Percentiles rank a stretch among this genome's conserved stretches.
Conservation (phyloP, 345 rosid species). For the Salix koriyanagi region DNA sequence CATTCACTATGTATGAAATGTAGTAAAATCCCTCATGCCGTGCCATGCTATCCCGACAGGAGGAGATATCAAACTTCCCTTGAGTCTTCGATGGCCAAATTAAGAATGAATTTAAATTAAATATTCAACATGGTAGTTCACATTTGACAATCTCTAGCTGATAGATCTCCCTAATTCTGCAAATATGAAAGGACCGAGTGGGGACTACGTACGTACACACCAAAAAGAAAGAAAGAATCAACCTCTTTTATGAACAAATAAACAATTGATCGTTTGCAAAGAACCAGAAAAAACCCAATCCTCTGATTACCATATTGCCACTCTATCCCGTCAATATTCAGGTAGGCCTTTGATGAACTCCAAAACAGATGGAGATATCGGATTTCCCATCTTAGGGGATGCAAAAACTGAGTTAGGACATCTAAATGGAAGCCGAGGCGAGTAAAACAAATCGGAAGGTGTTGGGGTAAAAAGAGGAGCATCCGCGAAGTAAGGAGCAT, state of each 20-base stretch:
- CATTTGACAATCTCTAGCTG: background rate
- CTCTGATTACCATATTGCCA: too few species aligned
- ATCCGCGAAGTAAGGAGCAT: conserved; percentile 19
- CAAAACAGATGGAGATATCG: conserved; percentile 27
- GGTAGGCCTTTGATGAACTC: conserved; percentile 36
- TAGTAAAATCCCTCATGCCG: background rate
- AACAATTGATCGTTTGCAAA: too few species aligned
- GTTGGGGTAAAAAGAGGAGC: conserved; percentile 40
- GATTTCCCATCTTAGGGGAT: conserved; percentile 1
- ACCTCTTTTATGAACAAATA: background rate
- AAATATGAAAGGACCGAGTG: background rate
- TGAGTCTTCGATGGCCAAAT: background rate
- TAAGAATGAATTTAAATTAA: conserved; percentile 11
- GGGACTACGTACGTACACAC: background rate
- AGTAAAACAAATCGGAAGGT: conserved; percentile 29
- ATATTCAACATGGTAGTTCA: background rate
- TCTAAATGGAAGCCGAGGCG: conserved; percentile 23
- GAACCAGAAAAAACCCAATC: too few species aligned
- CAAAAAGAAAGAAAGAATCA: background rate
- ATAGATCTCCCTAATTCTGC: background rate
- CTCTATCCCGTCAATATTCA: conserved; percentile 10
- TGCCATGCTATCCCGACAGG: background rate
- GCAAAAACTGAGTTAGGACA: conserved; percentile 14
- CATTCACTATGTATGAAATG: background rate
- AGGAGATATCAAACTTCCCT: background rate